Evolutionary conservation across 2,329 filamentous ascomycete genomes (phyloP).

Genomic region (Venturia nashicola): DNA sequence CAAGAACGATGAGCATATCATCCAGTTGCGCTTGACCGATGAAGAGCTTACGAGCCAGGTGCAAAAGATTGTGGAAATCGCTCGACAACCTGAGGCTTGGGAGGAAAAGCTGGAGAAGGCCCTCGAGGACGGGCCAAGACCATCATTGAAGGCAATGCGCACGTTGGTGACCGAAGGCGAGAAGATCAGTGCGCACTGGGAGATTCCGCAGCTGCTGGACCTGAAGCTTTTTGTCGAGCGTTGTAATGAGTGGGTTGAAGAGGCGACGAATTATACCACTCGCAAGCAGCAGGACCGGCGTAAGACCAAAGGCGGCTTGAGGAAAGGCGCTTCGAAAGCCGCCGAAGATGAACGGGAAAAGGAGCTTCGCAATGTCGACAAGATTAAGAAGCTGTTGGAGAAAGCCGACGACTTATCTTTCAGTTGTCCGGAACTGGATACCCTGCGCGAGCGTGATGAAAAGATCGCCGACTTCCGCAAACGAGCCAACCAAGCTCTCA

Average conservation of each 20-base stretch:
- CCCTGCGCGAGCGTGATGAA: slow-evolving; percentile 72
- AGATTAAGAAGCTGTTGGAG: slow-evolving; percentile 71
- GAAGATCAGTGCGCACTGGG: slow-evolving; percentile 66
- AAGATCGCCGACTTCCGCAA: slow-evolving; percentile 76
- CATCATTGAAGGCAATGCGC: slow-evolving; percentile 75
- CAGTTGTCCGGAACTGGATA: slow-evolving; percentile 80
- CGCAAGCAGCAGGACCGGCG: slow-evolving; percentile 95
- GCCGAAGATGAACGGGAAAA: slow-evolving; percentile 76
- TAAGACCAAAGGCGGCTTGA: slow-evolving; percentile 84
- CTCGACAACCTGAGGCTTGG: slow-evolving; percentile 76
- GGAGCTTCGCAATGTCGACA: slow-evolving; percentile 78
- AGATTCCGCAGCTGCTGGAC: slow-evolving; percentile 68
- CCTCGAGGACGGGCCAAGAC: slow-evolving; percentile 71
- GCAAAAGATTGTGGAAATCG: slow-evolving; percentile 74
- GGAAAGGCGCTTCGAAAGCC: slow-evolving; percentile 56
- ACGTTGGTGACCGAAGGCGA: slow-evolving; percentile 84
- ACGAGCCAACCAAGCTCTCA: slow-evolving; percentile 59
- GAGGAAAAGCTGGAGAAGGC: slow-evolving; percentile 77
- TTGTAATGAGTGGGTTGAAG: slow-evolving; percentile 96
- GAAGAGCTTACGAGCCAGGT: slow-evolving; percentile 54
- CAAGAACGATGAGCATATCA: slow-evolving; percentile 47
- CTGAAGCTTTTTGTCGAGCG: slow-evolving; percentile 85
- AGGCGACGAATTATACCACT: slow-evolving; percentile 90
- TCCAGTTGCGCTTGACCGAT: slow-evolving; percentile 67
- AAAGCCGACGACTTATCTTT: slow-evolving; percentile 83